These are phyloP conservation scores for Macrotyloma uniflorum DNA, from an alignment of 306 rosid species.

Conservation along the genomic window DNA sequence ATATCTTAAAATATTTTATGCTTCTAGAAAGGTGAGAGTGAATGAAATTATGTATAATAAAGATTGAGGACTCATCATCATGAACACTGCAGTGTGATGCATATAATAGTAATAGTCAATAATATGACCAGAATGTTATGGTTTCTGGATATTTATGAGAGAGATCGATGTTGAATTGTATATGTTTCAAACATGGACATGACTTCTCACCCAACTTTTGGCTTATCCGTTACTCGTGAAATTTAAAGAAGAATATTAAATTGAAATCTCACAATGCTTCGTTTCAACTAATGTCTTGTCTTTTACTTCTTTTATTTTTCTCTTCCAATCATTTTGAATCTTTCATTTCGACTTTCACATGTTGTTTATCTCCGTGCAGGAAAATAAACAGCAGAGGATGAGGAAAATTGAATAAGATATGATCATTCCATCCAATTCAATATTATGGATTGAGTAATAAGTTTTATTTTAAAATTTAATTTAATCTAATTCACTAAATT, in stretches of 20 bases:
- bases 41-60: too few relatives aligned
- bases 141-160: neutral
- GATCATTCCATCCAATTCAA: too few relatives aligned
- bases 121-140: neutral
- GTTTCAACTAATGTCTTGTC: neutral
- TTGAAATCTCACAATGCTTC: neutral
- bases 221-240: too few relatives aligned
- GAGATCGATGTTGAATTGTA: constrained; percentile 22
- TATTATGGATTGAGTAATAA: too few relatives aligned
- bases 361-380: neutral
- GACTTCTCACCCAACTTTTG: neutral
- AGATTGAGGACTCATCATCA: too few relatives aligned
- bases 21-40: too few relatives aligned
- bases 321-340: neutral
- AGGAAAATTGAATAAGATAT: too few relatives aligned
- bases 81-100: neutral
- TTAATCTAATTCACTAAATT: too few relatives aligned
- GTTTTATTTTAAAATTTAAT: too few relatives aligned
- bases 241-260: neutral
- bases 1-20: too few relatives aligned
- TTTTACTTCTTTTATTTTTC: neutral
- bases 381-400: too few relatives aligned
- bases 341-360: neutral
- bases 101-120: neutral
- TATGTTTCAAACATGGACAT: neutral